These are phyloP conservation scores for Symbiotaphrina buchneri DNA, from an alignment of 495 filamentous ascomycete species.

Conservation along the genomic window DNA sequence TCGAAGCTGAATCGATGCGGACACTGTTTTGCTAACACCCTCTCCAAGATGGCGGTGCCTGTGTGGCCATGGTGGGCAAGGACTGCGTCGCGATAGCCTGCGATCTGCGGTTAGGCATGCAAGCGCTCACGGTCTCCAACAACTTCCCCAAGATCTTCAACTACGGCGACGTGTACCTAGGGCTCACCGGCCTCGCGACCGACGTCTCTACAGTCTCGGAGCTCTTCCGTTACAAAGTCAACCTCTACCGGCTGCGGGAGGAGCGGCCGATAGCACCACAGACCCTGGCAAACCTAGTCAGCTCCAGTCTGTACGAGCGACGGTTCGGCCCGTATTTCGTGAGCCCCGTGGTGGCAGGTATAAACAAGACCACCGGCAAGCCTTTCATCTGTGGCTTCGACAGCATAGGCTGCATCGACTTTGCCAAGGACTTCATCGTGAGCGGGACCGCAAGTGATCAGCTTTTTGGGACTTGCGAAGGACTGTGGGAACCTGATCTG, in stretches of 20 bases:
- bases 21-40: slow-evolving; percentile 10
- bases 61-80: slow-evolving; percentile 96
- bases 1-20: background rate
- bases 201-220: slow-evolving; percentile 89
- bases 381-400: slow-evolving; percentile 99
- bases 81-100: slow-evolving; percentile 98
- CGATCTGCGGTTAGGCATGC: slow-evolving; percentile 91
- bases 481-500: slow-evolving; percentile 91
- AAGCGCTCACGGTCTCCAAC: slow-evolving; percentile 92
- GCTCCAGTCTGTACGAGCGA: slow-evolving; percentile 71
- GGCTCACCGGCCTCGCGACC: slow-evolving; percentile 86
- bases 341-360: slow-evolving; percentile 77
- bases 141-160: slow-evolving; percentile 99
- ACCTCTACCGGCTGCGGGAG: slow-evolving; percentile 98
- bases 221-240: slow-evolving; percentile 97
- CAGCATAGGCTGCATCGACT: slow-evolving; percentile 97
- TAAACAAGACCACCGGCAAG: slow-evolving; percentile 76
- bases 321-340: slow-evolving; percentile 95
- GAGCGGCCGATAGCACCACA: slow-evolving; percentile 84
- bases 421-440: slow-evolving; percentile 98
- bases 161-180: slow-evolving; percentile 92
- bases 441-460: slow-evolving; percentile 90
- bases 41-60: slow-evolving; percentile 69
- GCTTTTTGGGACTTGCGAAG: slow-evolving; percentile 96
- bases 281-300: slow-evolving; percentile 92